Evolutionary conservation across 108 stramenopile species (phyloP).

Genomic region (Epipyxis sp.): DNA sequence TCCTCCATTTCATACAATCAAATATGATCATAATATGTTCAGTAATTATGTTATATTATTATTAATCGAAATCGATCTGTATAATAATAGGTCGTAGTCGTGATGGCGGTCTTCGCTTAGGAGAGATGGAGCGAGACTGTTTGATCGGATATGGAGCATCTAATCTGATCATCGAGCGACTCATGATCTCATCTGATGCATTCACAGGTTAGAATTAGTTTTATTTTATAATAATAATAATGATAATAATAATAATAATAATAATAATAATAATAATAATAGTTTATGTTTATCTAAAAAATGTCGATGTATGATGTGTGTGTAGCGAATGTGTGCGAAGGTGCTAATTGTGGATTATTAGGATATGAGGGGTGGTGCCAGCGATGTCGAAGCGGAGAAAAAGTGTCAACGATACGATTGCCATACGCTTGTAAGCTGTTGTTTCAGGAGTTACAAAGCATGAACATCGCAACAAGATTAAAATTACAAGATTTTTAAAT

Average conservation of each 20-base stretch:
- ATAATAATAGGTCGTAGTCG: too few species aligned
- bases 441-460: slow-evolving; percentile 94
- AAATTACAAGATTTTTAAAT: slow-evolving; percentile 49
- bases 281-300: too few species aligned
- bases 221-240: too few species aligned
- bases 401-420: slow-evolving; percentile 80
- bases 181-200: slow-evolving; percentile 97
- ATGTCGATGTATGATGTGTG: too few species aligned
- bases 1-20: too few species aligned
- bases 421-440: slow-evolving; percentile 98
- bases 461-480: slow-evolving; percentile 55
- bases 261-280: too few species aligned
- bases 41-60: too few species aligned
- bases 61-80: too few species aligned
- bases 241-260: too few species aligned
- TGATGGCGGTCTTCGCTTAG: slow-evolving; percentile 95
- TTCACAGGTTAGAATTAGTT: too few species aligned
- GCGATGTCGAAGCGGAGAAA: slow-evolving; percentile 84
- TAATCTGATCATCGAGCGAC: slow-evolving; percentile 96
- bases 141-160: slow-evolving; percentile 99
- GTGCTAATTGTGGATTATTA: slow-evolving; percentile 79
- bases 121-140: slow-evolving; percentile 95
- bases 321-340: slow-evolving; percentile 90
- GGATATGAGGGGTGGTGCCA: slow-evolving; percentile 85
- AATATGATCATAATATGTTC: too few species aligned